Conservation (phyloP, 805 yeast species). For the Pichia occidentalis region DNA sequence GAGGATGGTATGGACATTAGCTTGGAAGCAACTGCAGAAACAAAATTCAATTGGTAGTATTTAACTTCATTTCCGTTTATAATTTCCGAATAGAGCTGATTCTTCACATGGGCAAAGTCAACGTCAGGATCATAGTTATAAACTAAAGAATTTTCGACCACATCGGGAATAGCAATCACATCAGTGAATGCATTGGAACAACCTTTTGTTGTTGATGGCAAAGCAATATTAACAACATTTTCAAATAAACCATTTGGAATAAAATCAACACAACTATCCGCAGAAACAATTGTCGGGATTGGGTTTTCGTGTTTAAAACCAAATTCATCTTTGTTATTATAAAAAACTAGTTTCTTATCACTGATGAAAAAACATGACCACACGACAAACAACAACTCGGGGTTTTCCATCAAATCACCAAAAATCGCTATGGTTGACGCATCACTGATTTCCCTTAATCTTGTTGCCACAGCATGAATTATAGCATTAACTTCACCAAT, state of each 20-base stretch:
- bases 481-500: constrained; percentile 26
- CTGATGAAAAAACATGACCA: constrained; percentile 30
- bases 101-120: constrained; percentile 22
- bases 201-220: too few species aligned
- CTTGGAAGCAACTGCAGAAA: constrained; percentile 31
- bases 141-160: constrained; percentile 2
- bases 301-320: not conserved
- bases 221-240: too few species aligned
- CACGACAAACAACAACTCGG: constrained; percentile 20
- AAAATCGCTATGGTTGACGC: constrained; percentile 20
- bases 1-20: constrained; percentile 28
- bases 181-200: not conserved
- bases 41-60: constrained; percentile 31
- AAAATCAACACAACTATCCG: too few species aligned
- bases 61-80: constrained; percentile 18
- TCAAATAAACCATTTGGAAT: not conserved
- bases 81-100: constrained; percentile 26
- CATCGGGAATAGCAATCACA: not conserved
- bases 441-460: constrained; percentile 20
- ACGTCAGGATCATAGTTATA: constrained; percentile 18
- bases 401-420: constrained; percentile 14
- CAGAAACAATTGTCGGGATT: not conserved
- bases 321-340: constrained; percentile 17
- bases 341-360: constrained; percentile 33
- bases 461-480: constrained; percentile 24